Evolutionary conservation across 2,329 filamentous ascomycete species (phyloP), one percentile per base, ranked within the genome.

Genomic region (Paraphoma chrysanthemicola): DNA sequence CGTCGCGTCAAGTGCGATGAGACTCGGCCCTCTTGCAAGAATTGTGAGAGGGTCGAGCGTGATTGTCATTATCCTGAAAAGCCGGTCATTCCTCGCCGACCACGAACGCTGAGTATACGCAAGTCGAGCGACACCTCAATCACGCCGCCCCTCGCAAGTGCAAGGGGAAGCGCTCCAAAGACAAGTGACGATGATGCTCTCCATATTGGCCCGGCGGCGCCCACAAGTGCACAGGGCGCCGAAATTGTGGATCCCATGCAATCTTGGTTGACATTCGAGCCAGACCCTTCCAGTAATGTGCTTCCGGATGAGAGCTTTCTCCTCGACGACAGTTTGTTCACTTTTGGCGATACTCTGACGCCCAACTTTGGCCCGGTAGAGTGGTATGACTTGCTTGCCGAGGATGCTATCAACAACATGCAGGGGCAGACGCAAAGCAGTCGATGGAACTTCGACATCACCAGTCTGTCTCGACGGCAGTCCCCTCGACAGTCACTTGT

Each of bases 1-100:
- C 72, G 82, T 44, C 79, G 82, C 57, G 81, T 83, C 64, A 83
- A 83, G 67, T 83, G 81, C 64, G 81, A 82, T 55, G 81, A 83
- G 66, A 71, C 69, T 31, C 78, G 74, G 54, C 80, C 79, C 8
- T 63, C 69, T 18, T 82, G 80, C 60, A 74, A 72, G 16, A 78
- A 78, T 54, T 82, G 80, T 64, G 63, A 69, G 6, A 80, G 80
- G 60, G 77, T 75, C 18, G 70, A 73, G 30, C 73, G 78, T 43
- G 71, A 74, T 33, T 82, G 80, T 58, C 63, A 75, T 12, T 81
- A 80, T 61, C 48, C 59, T 65, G 57, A 55, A 17, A 62, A 53
- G 39, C 23, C 51, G 17, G 38, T 29, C 31, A 57, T 43, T 31
- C 50, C 55, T 45, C 59, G 53, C 41, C 54, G 48, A 3, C 56